Evolutionary conservation across 495 filamentous ascomycete species (phyloP).

Genomic region (Talaromyces liani): DNA sequence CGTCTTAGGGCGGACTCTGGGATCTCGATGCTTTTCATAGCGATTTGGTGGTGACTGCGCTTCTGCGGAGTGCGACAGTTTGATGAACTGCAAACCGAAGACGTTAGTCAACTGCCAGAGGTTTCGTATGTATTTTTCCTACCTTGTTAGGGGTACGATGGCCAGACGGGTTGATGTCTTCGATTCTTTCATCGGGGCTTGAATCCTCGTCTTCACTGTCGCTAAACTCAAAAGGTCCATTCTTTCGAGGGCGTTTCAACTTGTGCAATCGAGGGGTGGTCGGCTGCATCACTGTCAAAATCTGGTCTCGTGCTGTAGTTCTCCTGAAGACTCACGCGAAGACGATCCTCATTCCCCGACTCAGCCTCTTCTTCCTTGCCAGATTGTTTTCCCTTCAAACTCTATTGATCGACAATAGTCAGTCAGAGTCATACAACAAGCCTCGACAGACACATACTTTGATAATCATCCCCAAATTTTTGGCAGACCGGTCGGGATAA

Average conservation of each 20-base stretch:
- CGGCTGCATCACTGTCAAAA: neutral
- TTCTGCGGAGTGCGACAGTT: neutral
- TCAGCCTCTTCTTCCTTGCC: neutral
- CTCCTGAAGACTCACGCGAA: neutral
- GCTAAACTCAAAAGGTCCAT: neutral
- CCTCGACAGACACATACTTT: neutral
- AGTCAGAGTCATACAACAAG: neutral
- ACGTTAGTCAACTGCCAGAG: neutral
- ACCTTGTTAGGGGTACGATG: neutral
- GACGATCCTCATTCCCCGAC: neutral
- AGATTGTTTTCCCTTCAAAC: neutral
- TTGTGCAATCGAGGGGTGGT: neutral
- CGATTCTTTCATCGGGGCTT: neutral
- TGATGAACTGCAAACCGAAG: neutral
- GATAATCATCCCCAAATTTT: neutral
- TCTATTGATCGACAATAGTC: neutral
- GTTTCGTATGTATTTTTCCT: neutral
- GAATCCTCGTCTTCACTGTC: conserved; percentile 1
- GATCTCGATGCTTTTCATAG: neutral
- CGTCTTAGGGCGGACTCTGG: neutral
- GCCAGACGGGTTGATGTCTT: neutral
- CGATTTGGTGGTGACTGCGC: neutral
- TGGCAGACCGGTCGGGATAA: neutral
- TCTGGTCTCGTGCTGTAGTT: neutral
- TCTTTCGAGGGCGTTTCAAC: neutral